Conservation (phyloP, 2,329 filamentous ascomycete genomes). For the Paraphoma chrysanthemicola region DNA sequence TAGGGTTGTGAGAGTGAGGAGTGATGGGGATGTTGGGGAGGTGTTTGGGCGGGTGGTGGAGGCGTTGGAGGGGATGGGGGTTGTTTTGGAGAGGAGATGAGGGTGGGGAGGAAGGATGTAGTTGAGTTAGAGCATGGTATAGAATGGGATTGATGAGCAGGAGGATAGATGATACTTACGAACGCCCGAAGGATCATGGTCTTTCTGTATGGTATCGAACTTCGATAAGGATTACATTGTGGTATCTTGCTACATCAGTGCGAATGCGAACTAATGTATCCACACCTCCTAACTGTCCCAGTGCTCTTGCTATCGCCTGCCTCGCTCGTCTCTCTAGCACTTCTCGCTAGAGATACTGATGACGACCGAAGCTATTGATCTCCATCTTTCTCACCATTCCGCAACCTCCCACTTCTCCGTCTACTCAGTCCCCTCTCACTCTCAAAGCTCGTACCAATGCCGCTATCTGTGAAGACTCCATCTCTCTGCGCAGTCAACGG, state of each 20-base stretch:
- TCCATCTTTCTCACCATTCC: background rate
- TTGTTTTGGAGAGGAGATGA: background rate
- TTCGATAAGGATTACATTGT: no score
- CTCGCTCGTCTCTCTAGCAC: background rate
- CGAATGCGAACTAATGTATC: background rate
- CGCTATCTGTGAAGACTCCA: slow-evolving; percentile 48
- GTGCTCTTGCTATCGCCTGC: background rate
- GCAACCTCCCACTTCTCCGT: slow-evolving; percentile 15
- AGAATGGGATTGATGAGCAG: no score
- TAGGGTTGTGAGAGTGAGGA: slow-evolving; percentile 2
- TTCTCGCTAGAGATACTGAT: background rate
- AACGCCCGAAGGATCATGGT: no score
- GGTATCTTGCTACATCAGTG: background rate
- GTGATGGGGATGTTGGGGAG: background rate
- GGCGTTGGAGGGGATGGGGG: background rate
- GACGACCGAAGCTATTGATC: background rate
- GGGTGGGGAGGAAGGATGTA: background rate
- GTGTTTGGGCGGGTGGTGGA: background rate
- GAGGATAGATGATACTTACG: no score
- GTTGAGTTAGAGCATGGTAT: background rate
- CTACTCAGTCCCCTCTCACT: slow-evolving; percentile 20
- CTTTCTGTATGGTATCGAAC: no score
- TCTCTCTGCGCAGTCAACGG: slow-evolving; percentile 11
- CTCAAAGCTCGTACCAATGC: slow-evolving; percentile 54
- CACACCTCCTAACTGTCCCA: background rate